Conservation (phyloP, 2,329 filamentous ascomycete species). For the Hymenoscyphus repandus region DNA sequence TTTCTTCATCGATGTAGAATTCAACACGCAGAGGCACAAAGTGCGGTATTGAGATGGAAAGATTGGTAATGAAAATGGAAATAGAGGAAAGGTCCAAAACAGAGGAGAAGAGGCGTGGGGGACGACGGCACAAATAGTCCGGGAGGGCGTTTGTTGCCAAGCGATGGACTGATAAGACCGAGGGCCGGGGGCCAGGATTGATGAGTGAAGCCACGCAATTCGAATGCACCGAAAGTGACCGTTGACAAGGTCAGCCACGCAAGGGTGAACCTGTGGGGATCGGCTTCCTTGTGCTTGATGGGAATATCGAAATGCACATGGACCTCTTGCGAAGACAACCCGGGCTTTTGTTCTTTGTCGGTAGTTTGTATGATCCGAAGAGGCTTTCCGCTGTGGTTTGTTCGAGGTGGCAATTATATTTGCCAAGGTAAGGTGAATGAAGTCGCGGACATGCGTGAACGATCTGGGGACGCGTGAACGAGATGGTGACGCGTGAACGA, state of each 20-base stretch:
- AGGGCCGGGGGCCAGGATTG: neutral
- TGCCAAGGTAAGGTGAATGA: too few relatives aligned
- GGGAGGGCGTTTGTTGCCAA: neutral
- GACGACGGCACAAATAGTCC: neutral
- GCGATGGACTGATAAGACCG: neutral
- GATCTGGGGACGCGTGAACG: too few relatives aligned
- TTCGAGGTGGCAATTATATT: too few relatives aligned
- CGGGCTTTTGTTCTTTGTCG: too few relatives aligned
- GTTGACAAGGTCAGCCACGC: neutral
- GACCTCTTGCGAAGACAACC: too few relatives aligned
- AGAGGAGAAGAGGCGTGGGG: neutral
- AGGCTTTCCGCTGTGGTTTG: too few relatives aligned
- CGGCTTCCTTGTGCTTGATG: too few relatives aligned
- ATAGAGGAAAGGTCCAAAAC: neutral
- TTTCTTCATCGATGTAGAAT: constrained; percentile 54
- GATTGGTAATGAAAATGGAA: neutral
- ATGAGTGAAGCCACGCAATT: neutral
- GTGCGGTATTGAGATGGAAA: neutral
- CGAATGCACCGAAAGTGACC: neutral
- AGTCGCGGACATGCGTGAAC: too few relatives aligned
- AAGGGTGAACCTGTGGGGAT: too few relatives aligned
- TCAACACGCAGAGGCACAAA: constrained; percentile 1
- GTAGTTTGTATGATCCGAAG: too few relatives aligned
- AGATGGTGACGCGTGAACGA: too few relatives aligned
- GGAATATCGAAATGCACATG: too few relatives aligned